These are phyloP conservation scores for Gracilariopsis chorda DNA, from an alignment of 23 red algal species.

Conservation along the genomic window DNA sequence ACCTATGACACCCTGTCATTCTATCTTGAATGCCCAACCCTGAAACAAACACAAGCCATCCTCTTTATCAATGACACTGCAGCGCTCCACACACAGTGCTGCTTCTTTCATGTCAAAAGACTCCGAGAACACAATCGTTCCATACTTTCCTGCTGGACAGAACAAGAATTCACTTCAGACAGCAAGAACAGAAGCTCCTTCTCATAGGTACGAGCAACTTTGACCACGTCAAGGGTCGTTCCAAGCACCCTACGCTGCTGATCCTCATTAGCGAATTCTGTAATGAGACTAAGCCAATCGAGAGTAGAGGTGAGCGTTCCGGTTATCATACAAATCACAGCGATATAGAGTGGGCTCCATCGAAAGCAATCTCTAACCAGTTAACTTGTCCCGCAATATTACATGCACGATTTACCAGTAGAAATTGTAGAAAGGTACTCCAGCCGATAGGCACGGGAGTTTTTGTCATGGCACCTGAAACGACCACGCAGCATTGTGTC, in stretches of 20 bases:
- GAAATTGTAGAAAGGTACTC: background rate
- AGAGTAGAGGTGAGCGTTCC: conserved; percentile 14
- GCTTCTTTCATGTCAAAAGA: background rate
- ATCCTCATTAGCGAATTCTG: background rate
- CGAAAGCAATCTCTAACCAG: background rate
- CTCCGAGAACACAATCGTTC: background rate
- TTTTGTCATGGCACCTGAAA: background rate
- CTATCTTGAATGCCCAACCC: background rate
- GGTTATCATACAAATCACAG: background rate
- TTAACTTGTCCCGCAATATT: background rate
- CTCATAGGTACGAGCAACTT: background rate
- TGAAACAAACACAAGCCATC: conserved; percentile 2
- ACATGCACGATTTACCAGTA: background rate
- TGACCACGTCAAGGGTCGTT: background rate
- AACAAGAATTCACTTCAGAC: background rate
- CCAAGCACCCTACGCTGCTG: background rate
- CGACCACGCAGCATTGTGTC: background rate
- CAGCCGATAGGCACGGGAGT: background rate
- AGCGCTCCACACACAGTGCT: background rate
- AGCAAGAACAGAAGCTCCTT: background rate
- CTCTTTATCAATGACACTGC: conserved; percentile 8
- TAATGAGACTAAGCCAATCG: background rate
- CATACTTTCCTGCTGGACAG: conserved; percentile 17
- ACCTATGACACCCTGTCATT: background rate
- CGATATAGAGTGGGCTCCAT: background rate